Evolutionary conservation across 306 rosid genomes (phyloP), one percentile per base, ranked within the genome.

Genomic region (Trifolium repens): DNA sequence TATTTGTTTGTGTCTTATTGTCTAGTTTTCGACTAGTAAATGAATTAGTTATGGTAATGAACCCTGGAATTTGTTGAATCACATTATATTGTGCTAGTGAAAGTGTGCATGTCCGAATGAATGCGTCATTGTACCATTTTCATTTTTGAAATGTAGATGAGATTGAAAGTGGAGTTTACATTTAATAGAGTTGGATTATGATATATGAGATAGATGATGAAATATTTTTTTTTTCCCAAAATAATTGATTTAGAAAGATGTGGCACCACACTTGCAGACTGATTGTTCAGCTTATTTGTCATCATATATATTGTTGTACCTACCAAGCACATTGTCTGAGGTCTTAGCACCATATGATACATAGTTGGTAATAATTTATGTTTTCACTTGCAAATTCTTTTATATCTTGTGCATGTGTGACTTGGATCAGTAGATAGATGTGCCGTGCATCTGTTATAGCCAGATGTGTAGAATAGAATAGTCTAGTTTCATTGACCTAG

Each of bases 131-230:
- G 66, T 9, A 13, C 34, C 32, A 32, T 42, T 57, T 69, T 54
- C 80, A 62, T 39, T 57, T 71, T 70, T 47, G 52, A 58, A 49
- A 58, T 30, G 78, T 30, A 44, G 49, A 24, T n/a, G 70, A 69
- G 80, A 68, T 78, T 83, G 62, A 74, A 63, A 63, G 71, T 30
- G 74, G n/a, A 15, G 71, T 47, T 54, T 74, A 14, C 15, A 60
- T 47, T 54, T 74, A 9, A 52, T 64, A 69, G 44, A 62, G 73
- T n/a, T 73, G 60, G 61, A 17, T 27, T 57, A 40, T 57, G 75
- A 27, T 14, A 30, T 60, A 30, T 30, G 19, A 66, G 55, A 76
- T 52, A 17, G 24, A 49, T 79, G 32, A 32, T 53, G 61, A 19
- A 42, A 22, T 26, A 1, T 27, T 35, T 2, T 13, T 27, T 73